Base-by-base conservation (phyloP, 768 basidiomycete species). In the Boletellus sp. region DNA sequence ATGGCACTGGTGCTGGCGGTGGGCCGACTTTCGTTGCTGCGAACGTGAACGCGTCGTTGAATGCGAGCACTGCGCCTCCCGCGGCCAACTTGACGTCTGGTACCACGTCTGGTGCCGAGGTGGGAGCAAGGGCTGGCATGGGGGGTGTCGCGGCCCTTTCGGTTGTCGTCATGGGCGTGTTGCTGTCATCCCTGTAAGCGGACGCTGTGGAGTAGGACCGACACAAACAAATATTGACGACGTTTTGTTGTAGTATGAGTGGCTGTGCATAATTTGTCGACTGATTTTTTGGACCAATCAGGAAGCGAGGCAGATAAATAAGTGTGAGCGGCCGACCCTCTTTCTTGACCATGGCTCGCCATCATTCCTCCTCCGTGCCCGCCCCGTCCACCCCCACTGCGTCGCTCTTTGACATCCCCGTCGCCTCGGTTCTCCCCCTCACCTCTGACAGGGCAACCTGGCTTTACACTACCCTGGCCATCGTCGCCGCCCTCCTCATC, bases 401-500 rank as follows among this genome's bases (percentile, higher is more conserved):
- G 50, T 56, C 68, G 16, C 67, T 74, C 38, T 65, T 77, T 47
- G 70, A 72, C 45, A 68, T 80, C 54, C 77, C 78, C 15, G 56
- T 77, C n/a, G 66, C 78, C 20, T 72, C 79, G 8, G 72, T 80
- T 57, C 58, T 80, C 45, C 51, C 71, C 33, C 48, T 69, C 22
- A 26, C 51, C 4, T 49, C 67, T 10, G 45, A 32, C 43, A 54
- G 54, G 7, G 65, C 42, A 12, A 65, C 64, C 32, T 87, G 87
- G 84, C 63, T 85, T 33, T 86, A 77, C 67, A 90, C 89, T 3
- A 81, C 84, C n/a, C 53, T 72, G 32, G 84, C 81, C 35, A 66
- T 95, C 60, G 56, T 96, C 51, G 67, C 81, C 44, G 74, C 86
- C 12, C 80, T 99, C 36, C 83, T 99, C 43, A 72, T 82, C 40